Base-by-base conservation (phyloP, 1,284 basidiomycete species). In the Dichomitus squalens region DNA sequence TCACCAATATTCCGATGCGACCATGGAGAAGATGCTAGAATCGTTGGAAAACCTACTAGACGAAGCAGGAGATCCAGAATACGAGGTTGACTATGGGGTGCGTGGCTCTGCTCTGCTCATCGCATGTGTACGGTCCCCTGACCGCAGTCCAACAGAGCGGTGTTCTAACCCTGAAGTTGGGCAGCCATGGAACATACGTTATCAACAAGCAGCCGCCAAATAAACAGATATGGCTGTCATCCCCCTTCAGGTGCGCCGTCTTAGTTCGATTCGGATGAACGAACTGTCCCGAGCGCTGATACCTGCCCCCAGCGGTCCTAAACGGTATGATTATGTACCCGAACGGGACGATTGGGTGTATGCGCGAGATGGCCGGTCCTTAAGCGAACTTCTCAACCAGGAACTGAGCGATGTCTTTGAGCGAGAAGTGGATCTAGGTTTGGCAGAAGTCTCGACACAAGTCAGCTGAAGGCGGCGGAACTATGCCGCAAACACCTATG, bases 201-300 rank as follows among this genome's bases (percentile, higher is more conserved):
- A 92, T 99, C 77, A 99, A 99, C 79, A 99, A 99, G 80, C 96
- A 99, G 74, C 96, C 96, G 8, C 96, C 97, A 5, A 98, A 98
- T 72, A 95, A 95, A 75, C 97, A 99, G 73, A 98, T 99, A 70
- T 99, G 96, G 96, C 80, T 99, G 33, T 96, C 93, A 11, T 96
- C 94, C 34, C 96, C 96, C 0, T 70, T 88, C 44, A 72, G 71
- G 71, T 71, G 58, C 9, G 66, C 48, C 34, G 18, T 11, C 14
- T 49, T 14, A 23, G 33, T 12, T 47, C 33, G 31, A 16, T 9
- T 48, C 14, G 35, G 8, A 7, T 21, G 18, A 7, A 8, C 12
- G 16, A 44, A 12, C 9, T 20, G 3, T n/a, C 27, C 4, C 33
- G 27, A 11, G 34, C 16, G 36, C 43, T 57, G 47, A 53, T 18